These are phyloP conservation scores for Parasitella parasitica DNA, from an alignment of 371 early-diverging fungal species.

Conservation along the genomic window DNA sequence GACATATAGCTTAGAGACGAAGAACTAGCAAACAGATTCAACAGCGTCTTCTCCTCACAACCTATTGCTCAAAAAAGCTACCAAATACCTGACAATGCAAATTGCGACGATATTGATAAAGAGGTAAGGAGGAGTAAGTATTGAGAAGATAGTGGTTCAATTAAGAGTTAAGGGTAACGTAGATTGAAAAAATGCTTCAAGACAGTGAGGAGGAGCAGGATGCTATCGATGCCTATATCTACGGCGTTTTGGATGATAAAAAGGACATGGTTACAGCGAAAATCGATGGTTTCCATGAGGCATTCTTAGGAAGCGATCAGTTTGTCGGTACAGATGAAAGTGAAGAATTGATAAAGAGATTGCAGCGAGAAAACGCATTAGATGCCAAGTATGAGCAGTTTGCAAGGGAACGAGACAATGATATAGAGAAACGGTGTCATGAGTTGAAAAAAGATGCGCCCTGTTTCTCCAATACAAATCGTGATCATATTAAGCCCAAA, in stretches of 20 bases:
- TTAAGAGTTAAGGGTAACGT: background rate
- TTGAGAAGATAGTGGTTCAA: too few species aligned
- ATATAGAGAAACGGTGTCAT: slow-evolving; percentile 36
- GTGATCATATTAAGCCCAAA: slow-evolving; percentile 10
- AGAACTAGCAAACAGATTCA: slow-evolving; percentile 32
- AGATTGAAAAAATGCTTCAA: slow-evolving; percentile 21
- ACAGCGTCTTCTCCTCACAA: slow-evolving; percentile 25
- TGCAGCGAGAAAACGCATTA: slow-evolving; percentile 39
- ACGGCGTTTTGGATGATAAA: background rate
- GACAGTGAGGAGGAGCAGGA: slow-evolving; percentile 23
- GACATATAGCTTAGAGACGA: slow-evolving; percentile 17
- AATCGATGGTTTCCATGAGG: slow-evolving; percentile 12
- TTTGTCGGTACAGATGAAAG: slow-evolving; percentile 31
- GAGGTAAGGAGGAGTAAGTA: slow-evolving; percentile 10
- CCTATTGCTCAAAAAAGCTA: slow-evolving; percentile 26
- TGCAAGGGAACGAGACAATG: slow-evolving; percentile 32
- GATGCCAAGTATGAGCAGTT: slow-evolving; percentile 44
- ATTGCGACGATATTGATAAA: slow-evolving; percentile 9
- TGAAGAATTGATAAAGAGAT: slow-evolving; percentile 32
- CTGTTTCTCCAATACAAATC: background rate
- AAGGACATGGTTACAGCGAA: slow-evolving; percentile 1
- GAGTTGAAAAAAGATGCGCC: slow-evolving; percentile 30
- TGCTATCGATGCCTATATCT: slow-evolving; percentile 19
- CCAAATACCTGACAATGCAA: slow-evolving; percentile 17
- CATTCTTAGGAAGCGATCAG: slow-evolving; percentile 27